phyloP scores from a whole-genome alignment of 371 early-diverging fungal genomes.

The Synchytrium microbalum region DNA sequence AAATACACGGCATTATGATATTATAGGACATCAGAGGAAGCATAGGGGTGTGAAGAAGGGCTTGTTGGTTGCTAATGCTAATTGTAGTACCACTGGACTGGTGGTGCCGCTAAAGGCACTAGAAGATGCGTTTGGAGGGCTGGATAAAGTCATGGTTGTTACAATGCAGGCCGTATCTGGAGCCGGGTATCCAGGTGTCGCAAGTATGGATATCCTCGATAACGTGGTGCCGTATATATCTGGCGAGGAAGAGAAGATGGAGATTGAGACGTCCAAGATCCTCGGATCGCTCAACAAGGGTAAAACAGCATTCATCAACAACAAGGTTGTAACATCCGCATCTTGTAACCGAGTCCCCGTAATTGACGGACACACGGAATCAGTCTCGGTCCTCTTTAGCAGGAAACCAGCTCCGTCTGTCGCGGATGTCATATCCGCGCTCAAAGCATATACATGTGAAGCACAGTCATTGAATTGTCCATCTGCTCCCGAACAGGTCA shows the following conservation, averaged over 20 bases:
- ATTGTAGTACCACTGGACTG: conserved; percentile 93
- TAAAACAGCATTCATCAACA: conserved; percentile 20
- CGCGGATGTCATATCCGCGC: conserved; percentile 52
- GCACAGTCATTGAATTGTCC: conserved; percentile 62
- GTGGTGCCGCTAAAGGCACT: conserved; percentile 87
- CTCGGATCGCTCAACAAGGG: conserved; percentile 59
- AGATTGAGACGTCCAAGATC: conserved; percentile 88
- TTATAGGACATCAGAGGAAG: conserved; percentile 68
- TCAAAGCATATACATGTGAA: conserved; percentile 66
- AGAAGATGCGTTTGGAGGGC: conserved; percentile 78
- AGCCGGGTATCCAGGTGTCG: conserved; percentile 94
- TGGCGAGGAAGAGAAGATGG: conserved; percentile 97
- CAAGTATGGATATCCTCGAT: conserved; percentile 86
- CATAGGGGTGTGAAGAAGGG: conserved; percentile 60
- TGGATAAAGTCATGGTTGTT: conserved; percentile 66
- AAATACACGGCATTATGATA: conserved; percentile 77
- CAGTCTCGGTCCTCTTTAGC: conserved; percentile 79
- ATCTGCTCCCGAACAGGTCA: conserved; percentile 74
- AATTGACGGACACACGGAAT: conserved; percentile 89
- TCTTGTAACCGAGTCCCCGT: conserved; percentile 94
- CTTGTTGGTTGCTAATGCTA: conserved; percentile 91
- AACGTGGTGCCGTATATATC: conserved; percentile 89
- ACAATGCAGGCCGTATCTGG: conserved; percentile 95
- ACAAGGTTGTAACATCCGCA: conserved; percentile 69
- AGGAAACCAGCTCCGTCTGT: conserved; percentile 53